Evolutionary conservation across 2,329 filamentous ascomycete genomes (phyloP).

Genomic region (Metarhizium anisopliae): DNA sequence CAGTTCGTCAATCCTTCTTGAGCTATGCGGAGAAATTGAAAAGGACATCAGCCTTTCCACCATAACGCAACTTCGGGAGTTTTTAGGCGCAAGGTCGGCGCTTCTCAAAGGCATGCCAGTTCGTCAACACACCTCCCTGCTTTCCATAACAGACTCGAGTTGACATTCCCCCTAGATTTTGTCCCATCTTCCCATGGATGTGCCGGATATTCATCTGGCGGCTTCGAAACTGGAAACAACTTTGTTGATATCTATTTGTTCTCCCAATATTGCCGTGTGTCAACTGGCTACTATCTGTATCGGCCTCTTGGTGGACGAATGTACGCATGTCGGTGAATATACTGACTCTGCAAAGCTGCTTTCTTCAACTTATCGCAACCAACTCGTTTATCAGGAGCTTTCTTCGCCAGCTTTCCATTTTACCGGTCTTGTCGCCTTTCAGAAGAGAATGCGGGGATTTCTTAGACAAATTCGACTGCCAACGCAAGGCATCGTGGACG

Average conservation of each 20-base stretch:
- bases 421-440: conserved; percentile 61
- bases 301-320: conserved; percentile 53
- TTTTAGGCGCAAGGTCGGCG: conserved; percentile 45
- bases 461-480: conserved; percentile 53
- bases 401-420: conserved; percentile 56
- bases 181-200: conserved; percentile 42
- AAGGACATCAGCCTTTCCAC: conserved; percentile 33
- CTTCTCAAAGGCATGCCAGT: conserved; percentile 43
- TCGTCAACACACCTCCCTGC: conserved; percentile 10
- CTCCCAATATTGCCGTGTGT: conserved; percentile 55
- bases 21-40: conserved; percentile 39
- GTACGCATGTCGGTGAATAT: conserved; percentile 39
- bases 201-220: conserved; percentile 43
- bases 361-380: conserved; percentile 48
- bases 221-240: conserved; percentile 52
- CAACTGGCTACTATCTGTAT: conserved; percentile 56
- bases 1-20: conserved; percentile 30
- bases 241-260: conserved; percentile 55
- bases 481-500: conserved; percentile 55
- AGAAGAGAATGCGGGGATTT: conserved; percentile 53
- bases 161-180: conserved; percentile 36
- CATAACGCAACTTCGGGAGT: conserved; percentile 42
- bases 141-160: background rate
- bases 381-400: conserved; percentile 52
- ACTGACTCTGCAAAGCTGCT: conserved; percentile 41